Conservation (phyloP, 371 early-diverging fungal genomes). For the Mortierella sp. region DNA sequence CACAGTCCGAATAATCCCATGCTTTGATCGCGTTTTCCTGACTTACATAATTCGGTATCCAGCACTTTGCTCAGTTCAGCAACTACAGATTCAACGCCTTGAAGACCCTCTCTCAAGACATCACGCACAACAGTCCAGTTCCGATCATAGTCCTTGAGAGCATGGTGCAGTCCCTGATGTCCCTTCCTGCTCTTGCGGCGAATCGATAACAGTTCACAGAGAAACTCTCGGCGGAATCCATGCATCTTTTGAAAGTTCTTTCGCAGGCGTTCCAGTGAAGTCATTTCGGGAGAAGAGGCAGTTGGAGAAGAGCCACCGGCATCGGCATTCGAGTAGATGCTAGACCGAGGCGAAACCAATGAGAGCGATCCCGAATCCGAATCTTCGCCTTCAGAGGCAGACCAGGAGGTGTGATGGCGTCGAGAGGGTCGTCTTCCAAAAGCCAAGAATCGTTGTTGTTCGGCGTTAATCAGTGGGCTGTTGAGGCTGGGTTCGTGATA, state of each 20-base stretch:
- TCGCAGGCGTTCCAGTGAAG: constrained; percentile 54
- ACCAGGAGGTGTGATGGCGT: constrained; percentile 55
- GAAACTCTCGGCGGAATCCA: constrained; percentile 55
- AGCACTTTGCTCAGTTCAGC: constrained; percentile 56
- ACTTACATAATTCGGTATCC: constrained; percentile 58
- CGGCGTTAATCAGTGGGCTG: constrained; percentile 4
- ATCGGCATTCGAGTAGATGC: constrained; percentile 33
- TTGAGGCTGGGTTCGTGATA: constrained; percentile 32
- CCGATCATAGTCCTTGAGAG: constrained; percentile 58
- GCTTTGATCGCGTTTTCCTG: background rate
- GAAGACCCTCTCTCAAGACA: constrained; percentile 49
- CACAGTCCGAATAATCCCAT: background rate
- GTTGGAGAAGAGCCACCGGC: constrained; percentile 19
- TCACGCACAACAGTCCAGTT: constrained; percentile 58
- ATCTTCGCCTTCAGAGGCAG: constrained; percentile 52
- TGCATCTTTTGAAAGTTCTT: constrained; percentile 60
- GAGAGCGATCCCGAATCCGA: constrained; percentile 42
- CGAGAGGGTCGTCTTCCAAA: constrained; percentile 33
- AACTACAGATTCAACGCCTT: constrained; percentile 51
- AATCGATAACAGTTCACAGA: constrained; percentile 59
- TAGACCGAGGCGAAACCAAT: constrained; percentile 41
- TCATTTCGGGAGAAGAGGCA: constrained; percentile 37
- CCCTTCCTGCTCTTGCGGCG: constrained; percentile 57
- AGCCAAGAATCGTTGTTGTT: constrained; percentile 11
- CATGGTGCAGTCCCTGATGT: constrained; percentile 52